These are phyloP conservation scores for Chloris gayana DNA, from an alignment of 176 grass and related monocot species.

Conservation along the genomic window DNA sequence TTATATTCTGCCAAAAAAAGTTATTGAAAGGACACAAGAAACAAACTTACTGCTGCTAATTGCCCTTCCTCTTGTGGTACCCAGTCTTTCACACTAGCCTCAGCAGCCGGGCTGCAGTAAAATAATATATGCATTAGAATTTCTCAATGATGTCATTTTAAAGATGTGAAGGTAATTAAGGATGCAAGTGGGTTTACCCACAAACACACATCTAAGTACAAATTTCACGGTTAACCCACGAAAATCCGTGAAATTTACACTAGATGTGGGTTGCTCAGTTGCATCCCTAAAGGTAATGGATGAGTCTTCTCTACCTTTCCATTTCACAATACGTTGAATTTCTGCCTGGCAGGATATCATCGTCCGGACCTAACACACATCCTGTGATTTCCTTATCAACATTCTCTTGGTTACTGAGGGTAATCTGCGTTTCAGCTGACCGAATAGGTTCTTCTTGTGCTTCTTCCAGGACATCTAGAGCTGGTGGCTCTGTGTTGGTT, in stretches of 20 bases:
- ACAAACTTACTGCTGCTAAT: slow-evolving; percentile 61
- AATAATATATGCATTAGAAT: background rate
- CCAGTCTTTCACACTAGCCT: slow-evolving; percentile 35
- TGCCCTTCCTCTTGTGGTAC: slow-evolving; percentile 42
- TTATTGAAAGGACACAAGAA: background rate
- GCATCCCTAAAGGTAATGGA: too few species aligned
- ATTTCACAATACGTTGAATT: slow-evolving; percentile 34
- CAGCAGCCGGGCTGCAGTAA: slow-evolving; percentile 41
- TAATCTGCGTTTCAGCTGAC: background rate
- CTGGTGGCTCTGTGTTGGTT: background rate
- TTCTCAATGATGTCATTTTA: background rate
- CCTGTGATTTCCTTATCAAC: slow-evolving; percentile 10
- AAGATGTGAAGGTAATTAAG: background rate
- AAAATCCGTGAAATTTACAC: too few species aligned
- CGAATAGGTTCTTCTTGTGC: background rate
- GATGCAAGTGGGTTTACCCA: too few species aligned
- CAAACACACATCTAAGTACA: too few species aligned
- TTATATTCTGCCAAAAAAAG: too few species aligned
- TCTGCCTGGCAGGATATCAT: slow-evolving; percentile 14
- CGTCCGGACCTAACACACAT: background rate
- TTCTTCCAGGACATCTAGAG: background rate
- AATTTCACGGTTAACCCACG: too few species aligned
- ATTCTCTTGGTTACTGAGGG: background rate
- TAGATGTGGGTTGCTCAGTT: too few species aligned
- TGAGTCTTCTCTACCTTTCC: slow-evolving; percentile 48